Conservation (phyloP, 495 filamentous ascomycete genomes). For the Xylaria palmicola region DNA sequence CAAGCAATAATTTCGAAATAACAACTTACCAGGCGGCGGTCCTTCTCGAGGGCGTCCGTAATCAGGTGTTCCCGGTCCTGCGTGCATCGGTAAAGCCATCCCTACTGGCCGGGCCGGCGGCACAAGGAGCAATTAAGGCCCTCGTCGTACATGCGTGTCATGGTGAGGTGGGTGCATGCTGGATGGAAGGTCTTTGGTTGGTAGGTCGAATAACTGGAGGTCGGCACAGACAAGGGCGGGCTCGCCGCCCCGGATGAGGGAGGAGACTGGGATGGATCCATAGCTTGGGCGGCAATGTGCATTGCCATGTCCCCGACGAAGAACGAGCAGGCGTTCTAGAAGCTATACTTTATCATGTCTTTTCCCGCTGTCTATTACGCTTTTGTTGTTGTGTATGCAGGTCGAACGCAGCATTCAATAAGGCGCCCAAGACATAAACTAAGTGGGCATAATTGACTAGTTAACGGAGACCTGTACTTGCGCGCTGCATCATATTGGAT, state of each 20-base stretch:
- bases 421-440: too few species aligned
- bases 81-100: constrained; percentile 68
- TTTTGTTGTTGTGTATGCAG: neutral
- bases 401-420: neutral
- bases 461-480: too few species aligned
- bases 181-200: constrained; percentile 21
- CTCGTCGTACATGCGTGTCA: constrained; percentile 54
- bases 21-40: constrained; percentile 24
- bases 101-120: constrained; percentile 43
- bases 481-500: too few species aligned
- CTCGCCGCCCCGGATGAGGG: neutral
- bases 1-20: too few species aligned
- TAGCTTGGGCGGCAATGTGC: neutral
- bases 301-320: neutral
- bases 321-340: neutral
- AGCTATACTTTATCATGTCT: neutral
- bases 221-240: neutral
- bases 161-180: constrained; percentile 58
- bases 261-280: neutral
- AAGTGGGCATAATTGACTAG: too few species aligned
- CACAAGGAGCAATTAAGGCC: constrained; percentile 53
- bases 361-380: neutral
- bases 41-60: constrained; percentile 33
- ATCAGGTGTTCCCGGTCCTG: constrained; percentile 55
- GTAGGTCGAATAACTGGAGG: constrained; percentile 15